phyloP scores from a whole-genome alignment of 441 rosid species.

The Brassica hybrid region DNA sequence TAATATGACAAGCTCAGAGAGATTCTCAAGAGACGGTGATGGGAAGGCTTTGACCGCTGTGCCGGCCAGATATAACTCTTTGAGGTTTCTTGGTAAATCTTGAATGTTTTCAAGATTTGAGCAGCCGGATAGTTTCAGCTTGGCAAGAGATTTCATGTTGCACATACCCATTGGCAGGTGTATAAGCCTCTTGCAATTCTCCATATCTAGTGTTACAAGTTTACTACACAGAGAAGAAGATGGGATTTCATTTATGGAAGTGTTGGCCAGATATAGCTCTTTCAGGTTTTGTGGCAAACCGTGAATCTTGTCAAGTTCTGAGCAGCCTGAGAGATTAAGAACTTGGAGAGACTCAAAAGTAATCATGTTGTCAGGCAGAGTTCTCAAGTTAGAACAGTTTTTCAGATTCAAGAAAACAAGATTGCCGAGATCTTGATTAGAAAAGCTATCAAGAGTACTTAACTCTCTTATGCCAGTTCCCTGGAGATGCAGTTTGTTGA shows the following conservation, averaged over 20 bases:
- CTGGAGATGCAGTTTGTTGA: constrained; percentile 3
- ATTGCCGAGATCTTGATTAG: constrained; percentile 9
- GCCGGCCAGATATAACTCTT: constrained; percentile 2
- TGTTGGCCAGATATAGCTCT: constrained; percentile 11
- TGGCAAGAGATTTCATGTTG: constrained; percentile 15
- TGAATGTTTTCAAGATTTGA: constrained; percentile 15
- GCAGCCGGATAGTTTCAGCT: constrained; percentile 24
- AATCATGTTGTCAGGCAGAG: constrained; percentile 15
- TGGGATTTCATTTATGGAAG: constrained; percentile 18
- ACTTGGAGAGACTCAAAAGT: constrained; percentile 9
- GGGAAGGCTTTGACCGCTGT: constrained; percentile 1
- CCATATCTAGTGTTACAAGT: constrained; percentile 29
- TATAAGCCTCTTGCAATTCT: not conserved
- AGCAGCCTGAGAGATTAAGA: constrained; percentile 28
- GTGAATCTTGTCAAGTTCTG: not conserved
- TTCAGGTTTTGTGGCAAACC: constrained; percentile 19
- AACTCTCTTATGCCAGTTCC: not conserved
- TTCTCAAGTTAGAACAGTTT: not conserved
- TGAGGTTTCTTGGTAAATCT: constrained; percentile 13
- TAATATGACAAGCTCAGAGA: constrained; percentile 13
- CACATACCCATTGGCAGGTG: not conserved
- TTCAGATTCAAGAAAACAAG: constrained; percentile 4
- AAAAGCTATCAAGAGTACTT: not conserved
- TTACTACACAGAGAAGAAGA: not conserved
- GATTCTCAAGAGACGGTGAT: not conserved